Evolutionary conservation across 2,329 filamentous ascomycete species (phyloP), one percentile per base, ranked within the genome.

Genomic region (Alternaria ventricosa): DNA sequence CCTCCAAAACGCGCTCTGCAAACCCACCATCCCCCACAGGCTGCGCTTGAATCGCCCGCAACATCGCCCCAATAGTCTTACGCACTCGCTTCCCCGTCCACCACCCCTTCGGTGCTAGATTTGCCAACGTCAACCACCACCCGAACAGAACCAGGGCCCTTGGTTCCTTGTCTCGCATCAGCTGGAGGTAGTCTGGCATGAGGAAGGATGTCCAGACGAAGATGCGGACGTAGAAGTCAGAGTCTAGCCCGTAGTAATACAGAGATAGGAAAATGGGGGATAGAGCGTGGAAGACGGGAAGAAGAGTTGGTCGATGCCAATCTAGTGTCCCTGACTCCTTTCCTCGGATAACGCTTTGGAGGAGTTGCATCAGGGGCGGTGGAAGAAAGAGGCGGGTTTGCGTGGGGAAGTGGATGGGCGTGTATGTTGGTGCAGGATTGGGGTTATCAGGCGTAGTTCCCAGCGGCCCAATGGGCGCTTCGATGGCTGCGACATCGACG

Each of bases 231-330:
- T 73, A 74, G 58, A 76, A 64, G 59, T 79, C 76, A 1, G 71
- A 62, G 13, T 70, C 68, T 1, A 78, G 65, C 43, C 71, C 73
- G 47, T 74, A 73, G 55, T 78, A 72, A 54, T 78, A 79, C 18
- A 79, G 46, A 9, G 73, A 76, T 20, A 77, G 63, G 43, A 79
- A 79, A 6, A 79, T 75, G 4, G 76, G 75, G 4, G 71, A 73
- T 3, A 79, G 58, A 0, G 71, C 74, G 28, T 78, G 72, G n/a
- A 78, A 69, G 9, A 68, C 68, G 1, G 75, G 73, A n/a, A 73
- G 53, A 1, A 78, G 51, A 2, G 66, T 64, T 8, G 69, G 60
- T 12, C 64, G 57, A 28, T 78, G 62, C 27, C 72, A 23, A 47
- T 78, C 74, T 2, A 74, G 33, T 0, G 65, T 65, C 6, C 65